Percentiles rank a stretch among this genome's conserved stretches.
These are phyloP conservation scores for Candida buenavistaensis DNA, from an alignment of 1,139 yeast genomes.

Conservation along the genomic window DNA sequence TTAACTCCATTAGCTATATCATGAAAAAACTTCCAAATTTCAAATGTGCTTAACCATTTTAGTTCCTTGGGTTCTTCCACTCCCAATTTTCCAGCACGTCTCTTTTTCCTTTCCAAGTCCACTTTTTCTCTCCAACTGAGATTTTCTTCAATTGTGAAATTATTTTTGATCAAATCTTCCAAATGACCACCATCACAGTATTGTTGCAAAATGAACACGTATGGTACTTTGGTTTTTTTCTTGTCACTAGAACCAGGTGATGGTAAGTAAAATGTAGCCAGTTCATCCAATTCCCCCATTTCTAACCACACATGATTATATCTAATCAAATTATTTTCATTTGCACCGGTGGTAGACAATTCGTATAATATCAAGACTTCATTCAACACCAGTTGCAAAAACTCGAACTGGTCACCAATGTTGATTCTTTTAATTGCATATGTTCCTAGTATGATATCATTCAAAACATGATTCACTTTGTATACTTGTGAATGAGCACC, in stretches of 20 bases:
- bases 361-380: slow-evolving; percentile 71
- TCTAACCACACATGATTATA: slow-evolving; percentile 95
- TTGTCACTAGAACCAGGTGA: slow-evolving; percentile 1
- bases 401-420: slow-evolving; percentile 70
- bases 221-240: slow-evolving; percentile 51
- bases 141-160: slow-evolving; percentile 23
- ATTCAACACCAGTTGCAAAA: slow-evolving; percentile 67
- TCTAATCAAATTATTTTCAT: slow-evolving; percentile 63
- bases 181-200: slow-evolving; percentile 87
- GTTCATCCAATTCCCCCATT: slow-evolving; percentile 57
- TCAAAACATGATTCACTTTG: slow-evolving; percentile 76
- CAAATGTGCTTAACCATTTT: slow-evolving; percentile 32
- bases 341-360: slow-evolving; percentile 41
- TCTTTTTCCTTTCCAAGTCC: slow-evolving; percentile 22
- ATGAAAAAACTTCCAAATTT: slow-evolving; percentile 60
- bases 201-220: slow-evolving; percentile 81
- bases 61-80: slow-evolving; percentile 1
- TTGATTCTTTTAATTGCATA: slow-evolving; percentile 85
- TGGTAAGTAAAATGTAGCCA: slow-evolving; percentile 29
- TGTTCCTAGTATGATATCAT: slow-evolving; percentile 68
- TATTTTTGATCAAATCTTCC: slow-evolving; percentile 59
- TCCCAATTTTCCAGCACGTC: slow-evolving; percentile 18
- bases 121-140: slow-evolving; percentile 30
- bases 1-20: slow-evolving; percentile 71
- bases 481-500: slow-evolving; percentile 87